Evolutionary conservation across 495 filamentous ascomycete genomes (phyloP).

Genomic region (Penicillium alfredii): DNA sequence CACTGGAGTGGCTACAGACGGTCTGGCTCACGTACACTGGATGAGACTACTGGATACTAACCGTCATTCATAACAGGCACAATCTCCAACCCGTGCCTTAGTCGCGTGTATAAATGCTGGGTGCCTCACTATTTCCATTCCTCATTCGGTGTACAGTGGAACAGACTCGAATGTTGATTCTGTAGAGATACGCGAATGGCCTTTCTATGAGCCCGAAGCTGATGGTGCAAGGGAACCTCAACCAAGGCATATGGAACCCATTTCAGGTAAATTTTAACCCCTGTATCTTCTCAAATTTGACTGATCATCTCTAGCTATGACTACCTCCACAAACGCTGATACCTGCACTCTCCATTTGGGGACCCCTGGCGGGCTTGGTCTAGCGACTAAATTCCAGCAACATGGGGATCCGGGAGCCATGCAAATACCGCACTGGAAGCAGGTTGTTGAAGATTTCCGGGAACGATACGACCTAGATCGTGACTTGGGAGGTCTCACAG

Average conservation of each 20-base stretch:
- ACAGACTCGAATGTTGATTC: background rate
- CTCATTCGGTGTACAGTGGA: constrained; percentile 14
- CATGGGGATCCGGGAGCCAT: background rate
- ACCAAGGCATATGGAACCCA: constrained; percentile 23
- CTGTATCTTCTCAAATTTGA: background rate
- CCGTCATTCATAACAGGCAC: constrained; percentile 14
- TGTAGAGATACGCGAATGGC: constrained; percentile 14
- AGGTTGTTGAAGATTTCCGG: constrained; percentile 25
- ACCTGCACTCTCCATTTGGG: constrained; percentile 24
- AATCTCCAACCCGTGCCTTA: constrained; percentile 13
- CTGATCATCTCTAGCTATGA: constrained; percentile 26
- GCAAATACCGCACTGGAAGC: constrained; percentile 25
- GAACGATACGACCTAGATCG: constrained; percentile 41
- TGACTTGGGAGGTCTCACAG: constrained; percentile 38
- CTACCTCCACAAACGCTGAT: constrained; percentile 8
- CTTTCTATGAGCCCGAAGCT: constrained; percentile 12
- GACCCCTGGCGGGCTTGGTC: constrained; percentile 25
- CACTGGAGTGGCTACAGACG: constrained; percentile 29
- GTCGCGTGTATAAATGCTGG: constrained; percentile 19
- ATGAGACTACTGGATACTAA: background rate
- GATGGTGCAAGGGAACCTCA: constrained; percentile 4
- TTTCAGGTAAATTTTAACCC: constrained; percentile 22
- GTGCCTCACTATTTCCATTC: constrained; percentile 19
- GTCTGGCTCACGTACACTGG: constrained; percentile 18
- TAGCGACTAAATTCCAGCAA: constrained; percentile 6